Conservation (phyloP, 495 filamentous ascomycete genomes). For the Friedmanniomyces endolithicus region DNA sequence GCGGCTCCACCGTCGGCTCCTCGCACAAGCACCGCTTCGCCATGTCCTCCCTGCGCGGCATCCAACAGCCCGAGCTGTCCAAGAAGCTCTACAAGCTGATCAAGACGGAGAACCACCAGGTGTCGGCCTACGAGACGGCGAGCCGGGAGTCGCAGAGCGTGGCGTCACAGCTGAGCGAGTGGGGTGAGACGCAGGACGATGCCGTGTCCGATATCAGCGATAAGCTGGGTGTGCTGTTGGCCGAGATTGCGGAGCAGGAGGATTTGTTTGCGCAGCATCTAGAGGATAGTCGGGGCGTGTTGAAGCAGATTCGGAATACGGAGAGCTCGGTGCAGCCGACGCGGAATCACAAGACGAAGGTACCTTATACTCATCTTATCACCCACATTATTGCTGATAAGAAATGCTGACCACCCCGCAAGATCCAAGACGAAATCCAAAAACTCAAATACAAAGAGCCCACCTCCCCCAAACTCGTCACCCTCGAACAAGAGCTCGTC, state of each 20-base stretch:
- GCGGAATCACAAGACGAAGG: conserved; percentile 66
- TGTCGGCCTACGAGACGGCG: conserved; percentile 69
- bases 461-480: conserved; percentile 56
- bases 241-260: conserved; percentile 86
- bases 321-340: conserved; percentile 87
- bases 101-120: conserved; percentile 78
- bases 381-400: background rate
- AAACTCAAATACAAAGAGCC: conserved; percentile 85
- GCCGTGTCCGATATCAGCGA: conserved; percentile 79
- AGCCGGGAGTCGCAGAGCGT: conserved; percentile 68
- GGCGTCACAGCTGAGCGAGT: conserved; percentile 85
- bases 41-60: conserved; percentile 67
- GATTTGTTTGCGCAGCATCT: conserved; percentile 73
- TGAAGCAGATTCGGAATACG: conserved; percentile 88
- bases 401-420: background rate
- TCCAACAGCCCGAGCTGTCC: conserved; percentile 71
- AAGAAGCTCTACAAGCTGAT: conserved; percentile 78
- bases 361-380: conserved; percentile 5
- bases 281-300: conserved; percentile 63
- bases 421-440: conserved; percentile 77
- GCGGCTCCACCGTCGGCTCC: conserved; percentile 10
- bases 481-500: conserved; percentile 89
- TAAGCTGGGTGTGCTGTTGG: conserved; percentile 83
- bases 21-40: conserved; percentile 52
- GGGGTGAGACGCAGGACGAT: conserved; percentile 88